Base-by-base conservation (phyloP, 2,329 filamentous ascomycete species). In the Lizonia empirigonia region DNA sequence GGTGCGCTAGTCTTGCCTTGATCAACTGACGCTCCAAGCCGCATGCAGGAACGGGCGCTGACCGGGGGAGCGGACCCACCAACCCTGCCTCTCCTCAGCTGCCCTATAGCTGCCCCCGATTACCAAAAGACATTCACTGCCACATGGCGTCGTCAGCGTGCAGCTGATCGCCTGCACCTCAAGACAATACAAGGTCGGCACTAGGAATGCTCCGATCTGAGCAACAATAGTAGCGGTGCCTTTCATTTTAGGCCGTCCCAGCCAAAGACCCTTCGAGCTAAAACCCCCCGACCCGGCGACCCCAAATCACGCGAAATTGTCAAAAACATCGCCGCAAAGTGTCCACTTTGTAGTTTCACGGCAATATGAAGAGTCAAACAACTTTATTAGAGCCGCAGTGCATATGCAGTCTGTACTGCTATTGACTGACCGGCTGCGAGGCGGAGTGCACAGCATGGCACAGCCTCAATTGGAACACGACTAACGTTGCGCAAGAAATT, bases 31-130 rank as follows among this genome's bases (percentile, higher is more conserved):
- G 42, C 40, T 23, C 42, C 23, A 33, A 47, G 42, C 49, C 37
- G 42, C 47, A 44, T 52, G 49, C 49, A 52, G 49, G 49, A 52
- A 52, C 49, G 38, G 20, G 41, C 35, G 35, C 36, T 24, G 26
- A 44, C 42, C 42, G 30, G 23, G 49, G 49, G 20, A 9, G 33
- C 23, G 19, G 24, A 24, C 7, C 36, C 29, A 24, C 36, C 29
- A 24, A 37, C 33, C 58, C 48, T 45, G 41, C 30, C 39, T 49
- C 49, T 49, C 20, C 48, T 55, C 41, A 15, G 15, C 37, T 36
- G 55, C 55, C 59, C 53, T 54, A 60, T 60, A 42, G 55, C 45
- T 38, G 56, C 37, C 8, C 19, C 22, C 19, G 20, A 40, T 58
- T 62, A 54, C 55, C 44, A 55, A n/a, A n/a, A 50, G 34, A 44